Percentiles rank a stretch among this genome's conserved stretches.
Conservation (phyloP, 306 rosid species). For the Quercus dentata region DNA sequence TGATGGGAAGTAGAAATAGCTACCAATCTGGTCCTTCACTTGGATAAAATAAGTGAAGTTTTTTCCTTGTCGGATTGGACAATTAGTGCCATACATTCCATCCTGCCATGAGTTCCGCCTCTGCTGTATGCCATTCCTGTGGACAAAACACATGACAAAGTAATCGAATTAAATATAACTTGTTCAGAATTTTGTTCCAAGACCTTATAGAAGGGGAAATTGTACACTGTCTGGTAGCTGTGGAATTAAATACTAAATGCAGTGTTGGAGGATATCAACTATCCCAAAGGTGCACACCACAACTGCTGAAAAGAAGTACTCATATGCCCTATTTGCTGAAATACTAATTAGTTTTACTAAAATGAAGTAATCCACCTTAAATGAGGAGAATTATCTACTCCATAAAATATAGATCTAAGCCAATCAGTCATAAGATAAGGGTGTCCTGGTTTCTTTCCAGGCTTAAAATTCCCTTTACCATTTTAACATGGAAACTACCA, state of each 20-base stretch:
- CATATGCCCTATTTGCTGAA: neutral
- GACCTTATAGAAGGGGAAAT: neutral
- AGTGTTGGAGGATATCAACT: neutral
- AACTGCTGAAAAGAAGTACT: neutral
- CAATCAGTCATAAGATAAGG: too few relatives aligned
- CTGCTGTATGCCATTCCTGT: slow-evolving; percentile 91
- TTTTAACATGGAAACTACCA: neutral
- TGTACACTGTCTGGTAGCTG: neutral
- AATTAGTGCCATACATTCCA: slow-evolving; percentile 59
- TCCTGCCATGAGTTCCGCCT: slow-evolving; percentile 92
- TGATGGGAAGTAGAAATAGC: slow-evolving; percentile 65
- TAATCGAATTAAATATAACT: neutral
- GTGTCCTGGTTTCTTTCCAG: too few relatives aligned
- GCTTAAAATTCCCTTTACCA: neutral
- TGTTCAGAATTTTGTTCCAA: neutral
- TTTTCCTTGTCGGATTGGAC: slow-evolving; percentile 59
- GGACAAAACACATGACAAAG: slow-evolving; percentile 12
- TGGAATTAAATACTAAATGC: neutral
- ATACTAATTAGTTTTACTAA: neutral
- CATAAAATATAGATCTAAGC: too few relatives aligned
- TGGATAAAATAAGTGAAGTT: slow-evolving; percentile 60
- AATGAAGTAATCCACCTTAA: neutral
- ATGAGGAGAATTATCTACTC: too few relatives aligned
- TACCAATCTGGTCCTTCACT: slow-evolving; percentile 67
- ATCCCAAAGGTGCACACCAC: neutral